Base-by-base conservation (phyloP, 441 rosid genomes). In the Populus hybrid region DNA sequence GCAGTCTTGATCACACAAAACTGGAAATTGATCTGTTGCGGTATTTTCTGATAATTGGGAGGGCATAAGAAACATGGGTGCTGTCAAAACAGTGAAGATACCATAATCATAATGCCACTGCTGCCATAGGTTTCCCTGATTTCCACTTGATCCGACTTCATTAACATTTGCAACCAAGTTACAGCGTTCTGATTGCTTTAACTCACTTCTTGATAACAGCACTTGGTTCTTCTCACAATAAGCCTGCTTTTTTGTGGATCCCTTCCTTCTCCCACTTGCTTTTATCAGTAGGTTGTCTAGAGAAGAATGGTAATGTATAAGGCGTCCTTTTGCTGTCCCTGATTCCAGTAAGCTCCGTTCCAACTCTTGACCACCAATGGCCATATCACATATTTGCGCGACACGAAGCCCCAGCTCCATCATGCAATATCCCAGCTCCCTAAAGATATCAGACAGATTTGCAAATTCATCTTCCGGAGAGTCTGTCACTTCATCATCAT, bases 91-190 rank as follows among this genome's bases (percentile, higher is more conserved):
- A n/a, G 98, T 95, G 82, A 95, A 90, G 81, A 94, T 85, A 53
- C 98, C 94, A 75, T 91, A 94, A 84, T 94, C 99, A 83, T 88
- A 94, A 86, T 94, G 99, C 97, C 99, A 94, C 71, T 90, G 93
- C 88, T 95, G 98, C 99, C 99, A 94, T 8, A 92, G 83, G 76
- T 81, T 79, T 77, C 81, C 74, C 80, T 30, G 50, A 72, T 75
- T 72, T 75, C 78, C 87, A 77, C 20, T 24, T 63, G 79, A 63
- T 53, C 77, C 69, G 46, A 73, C 70, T 74, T 80, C 85, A 61
- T 78, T 21, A 30, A 72, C 76, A 65, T 61, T 63, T 57, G 76
- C 28, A 75, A 71, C 81, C 71, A 73, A 70, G 70, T 73, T 78
- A 8, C 61, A 24, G 42, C 59, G 66, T 79, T 79, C 78, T 28